Evolutionary conservation across 495 filamentous ascomycete species (phyloP).

Genomic region (Symbiotaphrina buchneri): DNA sequence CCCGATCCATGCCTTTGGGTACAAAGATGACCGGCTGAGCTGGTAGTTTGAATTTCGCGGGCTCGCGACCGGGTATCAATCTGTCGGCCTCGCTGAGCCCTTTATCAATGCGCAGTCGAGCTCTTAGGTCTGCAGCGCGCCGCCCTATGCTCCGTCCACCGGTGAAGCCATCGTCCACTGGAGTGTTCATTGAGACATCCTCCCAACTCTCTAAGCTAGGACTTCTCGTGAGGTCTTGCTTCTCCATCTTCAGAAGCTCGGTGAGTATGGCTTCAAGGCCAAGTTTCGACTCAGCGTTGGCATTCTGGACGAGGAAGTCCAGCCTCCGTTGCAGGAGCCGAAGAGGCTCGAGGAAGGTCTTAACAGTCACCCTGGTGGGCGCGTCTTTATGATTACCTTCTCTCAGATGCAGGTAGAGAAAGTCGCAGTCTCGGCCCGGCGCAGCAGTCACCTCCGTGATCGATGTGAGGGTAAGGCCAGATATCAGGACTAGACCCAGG

Average conservation of each 20-base stretch:
- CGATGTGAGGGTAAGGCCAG: constrained; percentile 42
- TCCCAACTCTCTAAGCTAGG: constrained; percentile 88
- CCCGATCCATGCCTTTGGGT: constrained; percentile 53
- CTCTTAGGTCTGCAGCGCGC: constrained; percentile 28
- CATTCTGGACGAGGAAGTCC: constrained; percentile 60
- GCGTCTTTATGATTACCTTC: constrained; percentile 32
- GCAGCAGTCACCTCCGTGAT: constrained; percentile 80
- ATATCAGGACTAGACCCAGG: constrained; percentile 73
- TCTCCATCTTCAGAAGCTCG: constrained; percentile 43
- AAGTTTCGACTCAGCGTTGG: constrained; percentile 39
- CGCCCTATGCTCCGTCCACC: constrained; percentile 17
- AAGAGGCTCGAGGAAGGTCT: constrained; percentile 79
- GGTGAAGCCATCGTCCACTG: constrained; percentile 30
- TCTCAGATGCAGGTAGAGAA: constrained; percentile 70
- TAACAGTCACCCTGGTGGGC: constrained; percentile 57
- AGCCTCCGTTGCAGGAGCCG: constrained; percentile 61
- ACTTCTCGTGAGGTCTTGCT: constrained; percentile 31
- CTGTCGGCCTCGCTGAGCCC: constrained; percentile 20
- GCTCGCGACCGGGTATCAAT: constrained; percentile 22
- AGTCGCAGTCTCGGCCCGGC: constrained; percentile 77
- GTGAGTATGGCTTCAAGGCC: constrained; percentile 39
- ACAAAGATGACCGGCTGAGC: constrained; percentile 61
- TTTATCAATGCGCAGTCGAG: constrained; percentile 32
- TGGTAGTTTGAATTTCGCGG: constrained; percentile 67
- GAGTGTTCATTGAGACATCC: constrained; percentile 44